phyloP scores from a whole-genome alignment of 129 eudicot genomes.

The Gnaphalium uliginosum region DNA sequence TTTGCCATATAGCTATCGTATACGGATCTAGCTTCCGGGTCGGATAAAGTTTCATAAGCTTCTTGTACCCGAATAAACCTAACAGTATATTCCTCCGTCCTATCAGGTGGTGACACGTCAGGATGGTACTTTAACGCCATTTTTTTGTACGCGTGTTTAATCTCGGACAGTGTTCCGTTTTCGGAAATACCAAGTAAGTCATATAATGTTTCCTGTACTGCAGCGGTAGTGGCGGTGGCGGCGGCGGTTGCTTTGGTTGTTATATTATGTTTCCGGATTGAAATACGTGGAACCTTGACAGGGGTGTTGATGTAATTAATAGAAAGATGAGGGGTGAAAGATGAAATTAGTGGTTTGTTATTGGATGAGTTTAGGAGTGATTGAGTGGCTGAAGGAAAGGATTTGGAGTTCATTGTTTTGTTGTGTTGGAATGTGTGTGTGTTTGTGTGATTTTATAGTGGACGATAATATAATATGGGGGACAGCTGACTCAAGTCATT shows the following conservation, averaged over 20 bases:
- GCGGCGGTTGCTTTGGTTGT: conserved; percentile 25
- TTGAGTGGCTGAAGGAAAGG: conserved; percentile 13
- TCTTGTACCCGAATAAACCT: conserved; percentile 58
- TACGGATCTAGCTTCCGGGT: conserved; percentile 50
- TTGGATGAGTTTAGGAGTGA: conserved; percentile 18
- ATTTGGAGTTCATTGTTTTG: conserved; percentile 23
- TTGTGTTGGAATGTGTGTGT: neutral
- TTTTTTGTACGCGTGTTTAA: conserved; percentile 57
- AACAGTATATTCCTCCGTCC: conserved; percentile 42
- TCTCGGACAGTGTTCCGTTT: conserved; percentile 40
- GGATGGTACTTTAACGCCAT: conserved; percentile 46
- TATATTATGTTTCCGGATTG: conserved; percentile 16
- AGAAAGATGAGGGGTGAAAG: neutral
- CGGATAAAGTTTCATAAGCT: conserved; percentile 68
- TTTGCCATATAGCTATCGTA: conserved; percentile 50
- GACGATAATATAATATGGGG: neutral
- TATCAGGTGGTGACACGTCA: conserved; percentile 57
- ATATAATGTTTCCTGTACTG: conserved; percentile 37
- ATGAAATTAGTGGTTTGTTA: conserved; percentile 3
- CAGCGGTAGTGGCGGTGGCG: neutral
- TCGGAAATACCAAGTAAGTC: conserved; percentile 53
- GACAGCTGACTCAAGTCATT: neutral
- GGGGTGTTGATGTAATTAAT: conserved; percentile 11
- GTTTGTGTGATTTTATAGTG: neutral
- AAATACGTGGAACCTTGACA: neutral